These are phyloP conservation scores for Cryptosporidium andersoni DNA, from an alignment of 169 alveolate species.

Conservation along the genomic window DNA sequence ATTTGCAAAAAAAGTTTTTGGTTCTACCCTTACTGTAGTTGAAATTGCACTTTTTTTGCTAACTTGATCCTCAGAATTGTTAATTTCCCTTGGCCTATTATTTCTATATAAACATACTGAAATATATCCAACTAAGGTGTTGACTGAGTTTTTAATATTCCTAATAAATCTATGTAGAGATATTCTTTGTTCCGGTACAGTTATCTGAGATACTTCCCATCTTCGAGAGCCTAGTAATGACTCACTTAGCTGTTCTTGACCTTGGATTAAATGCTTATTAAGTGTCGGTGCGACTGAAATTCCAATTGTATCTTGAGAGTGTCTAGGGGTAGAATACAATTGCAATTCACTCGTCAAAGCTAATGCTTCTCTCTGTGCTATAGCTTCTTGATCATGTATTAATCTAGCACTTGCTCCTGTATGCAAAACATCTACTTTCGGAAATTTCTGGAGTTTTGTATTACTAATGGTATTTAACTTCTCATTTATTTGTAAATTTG, in stretches of 20 bases:
- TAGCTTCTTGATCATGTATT: constrained; percentile 63
- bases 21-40: constrained; percentile 82
- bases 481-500: not conserved
- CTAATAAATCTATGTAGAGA: too few species aligned
- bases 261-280: too few species aligned
- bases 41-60: constrained; percentile 9
- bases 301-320: too few species aligned
- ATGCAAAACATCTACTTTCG: constrained; percentile 58
- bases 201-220: too few species aligned
- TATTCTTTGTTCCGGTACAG: too few species aligned
- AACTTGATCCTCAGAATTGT: constrained; percentile 30
- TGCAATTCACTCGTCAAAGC: constrained; percentile 2
- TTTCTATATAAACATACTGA: not conserved
- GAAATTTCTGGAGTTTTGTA: not conserved
- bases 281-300: too few species aligned
- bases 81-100: constrained; percentile 8
- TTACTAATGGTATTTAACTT: constrained; percentile 3
- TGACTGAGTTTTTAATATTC: too few species aligned
- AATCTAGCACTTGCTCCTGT: constrained; percentile 65
- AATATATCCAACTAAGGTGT: not conserved
- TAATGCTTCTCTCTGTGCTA: constrained; percentile 65
- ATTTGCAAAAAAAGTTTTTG: constrained; percentile 83
- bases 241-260: too few species aligned
- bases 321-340: not conserved
- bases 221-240: too few species aligned